Conservation (phyloP, 768 basidiomycete genomes). For the Pholiota molesta region DNA sequence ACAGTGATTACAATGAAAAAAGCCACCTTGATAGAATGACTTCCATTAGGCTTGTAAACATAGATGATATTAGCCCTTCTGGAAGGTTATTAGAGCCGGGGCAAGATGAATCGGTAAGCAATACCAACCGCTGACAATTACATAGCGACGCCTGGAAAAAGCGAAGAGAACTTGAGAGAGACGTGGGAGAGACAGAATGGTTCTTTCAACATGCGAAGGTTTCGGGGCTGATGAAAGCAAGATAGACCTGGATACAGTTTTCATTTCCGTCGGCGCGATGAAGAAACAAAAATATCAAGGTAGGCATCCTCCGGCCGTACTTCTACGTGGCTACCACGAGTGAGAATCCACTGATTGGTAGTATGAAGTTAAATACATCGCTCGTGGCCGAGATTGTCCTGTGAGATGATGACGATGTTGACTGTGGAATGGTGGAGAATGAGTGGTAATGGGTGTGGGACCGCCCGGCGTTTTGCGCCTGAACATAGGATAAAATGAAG, state of each 20-base stretch:
- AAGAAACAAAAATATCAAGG: not conserved
- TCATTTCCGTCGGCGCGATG: not conserved
- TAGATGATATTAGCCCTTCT: no score
- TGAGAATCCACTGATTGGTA: not conserved
- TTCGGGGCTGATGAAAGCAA: not conserved
- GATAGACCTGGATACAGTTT: not conserved
- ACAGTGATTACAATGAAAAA: no score
- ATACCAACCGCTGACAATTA: not conserved
- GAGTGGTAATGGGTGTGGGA: not conserved
- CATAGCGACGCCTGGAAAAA: not conserved
- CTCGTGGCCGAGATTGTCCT: not conserved
- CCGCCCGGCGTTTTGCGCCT: not conserved
- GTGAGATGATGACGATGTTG: not conserved
- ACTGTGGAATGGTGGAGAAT: not conserved
- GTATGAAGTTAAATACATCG: not conserved
- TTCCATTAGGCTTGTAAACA: no score
- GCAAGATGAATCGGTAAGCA: no score
- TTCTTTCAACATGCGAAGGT: not conserved
- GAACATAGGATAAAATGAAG: not conserved
- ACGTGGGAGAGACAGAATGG: not conserved
- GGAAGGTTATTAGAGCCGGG: no score
- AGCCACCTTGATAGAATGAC: no score
- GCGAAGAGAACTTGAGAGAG: not conserved
- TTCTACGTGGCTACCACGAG: not conserved
- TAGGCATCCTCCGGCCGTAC: not conserved